phyloP scores from a whole-genome alignment of 2,329 filamentous ascomycete genomes.

The Calonectria hongkongensis region DNA sequence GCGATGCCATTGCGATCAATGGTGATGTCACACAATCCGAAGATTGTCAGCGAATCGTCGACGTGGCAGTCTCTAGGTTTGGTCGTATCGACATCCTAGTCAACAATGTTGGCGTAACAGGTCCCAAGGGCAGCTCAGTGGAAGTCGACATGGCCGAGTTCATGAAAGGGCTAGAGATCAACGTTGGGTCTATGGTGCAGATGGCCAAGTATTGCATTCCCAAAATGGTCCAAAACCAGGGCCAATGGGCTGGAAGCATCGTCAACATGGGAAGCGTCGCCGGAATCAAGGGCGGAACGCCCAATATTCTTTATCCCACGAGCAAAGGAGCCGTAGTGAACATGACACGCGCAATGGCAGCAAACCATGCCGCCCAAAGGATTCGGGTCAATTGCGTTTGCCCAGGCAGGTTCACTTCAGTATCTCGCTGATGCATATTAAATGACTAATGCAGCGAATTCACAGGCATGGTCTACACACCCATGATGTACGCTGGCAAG shows the following conservation, averaged over 20 bases:
- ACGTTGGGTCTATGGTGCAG: constrained; percentile 79
- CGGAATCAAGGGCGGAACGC: constrained; percentile 68
- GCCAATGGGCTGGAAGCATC: constrained; percentile 69
- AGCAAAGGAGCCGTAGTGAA: constrained; percentile 69
- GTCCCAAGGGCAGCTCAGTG: constrained; percentile 75
- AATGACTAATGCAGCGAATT: constrained; percentile 8
- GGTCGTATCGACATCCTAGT: constrained; percentile 78
- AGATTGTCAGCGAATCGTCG: constrained; percentile 69
- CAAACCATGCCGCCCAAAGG: constrained; percentile 66
- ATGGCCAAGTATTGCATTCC: constrained; percentile 79
- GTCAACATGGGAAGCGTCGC: constrained; percentile 79
- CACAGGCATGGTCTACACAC: constrained; percentile 21
- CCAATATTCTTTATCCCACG: constrained; percentile 67
- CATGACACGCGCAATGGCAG: constrained; percentile 72
- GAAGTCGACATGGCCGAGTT: constrained; percentile 77
- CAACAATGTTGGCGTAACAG: constrained; percentile 79
- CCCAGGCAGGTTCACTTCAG: constrained; percentile 56
- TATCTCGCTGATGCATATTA: neutral
- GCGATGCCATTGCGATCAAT: constrained; percentile 63
- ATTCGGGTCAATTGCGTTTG: constrained; percentile 71
- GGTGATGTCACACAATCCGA: constrained; percentile 73
- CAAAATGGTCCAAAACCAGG: constrained; percentile 73
- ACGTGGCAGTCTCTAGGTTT: constrained; percentile 66
- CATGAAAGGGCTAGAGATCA: constrained; percentile 74
- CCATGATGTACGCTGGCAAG: constrained; percentile 26